Conservation (phyloP, 2,329 filamentous ascomycete genomes). For the Pyrenophora graminea region DNA sequence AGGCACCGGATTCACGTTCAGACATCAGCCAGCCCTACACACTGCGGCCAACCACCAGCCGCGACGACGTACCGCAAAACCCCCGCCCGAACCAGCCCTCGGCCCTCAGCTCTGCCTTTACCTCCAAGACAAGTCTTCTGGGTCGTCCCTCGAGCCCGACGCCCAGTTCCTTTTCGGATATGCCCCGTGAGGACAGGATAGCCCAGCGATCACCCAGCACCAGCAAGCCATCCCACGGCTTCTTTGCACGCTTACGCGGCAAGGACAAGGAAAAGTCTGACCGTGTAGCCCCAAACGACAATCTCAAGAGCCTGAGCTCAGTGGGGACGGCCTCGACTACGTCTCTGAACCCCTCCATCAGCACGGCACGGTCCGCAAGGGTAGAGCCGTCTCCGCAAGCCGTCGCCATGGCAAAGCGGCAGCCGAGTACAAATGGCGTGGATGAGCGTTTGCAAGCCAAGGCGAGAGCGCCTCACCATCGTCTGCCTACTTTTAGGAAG, state of each 20-base stretch:
- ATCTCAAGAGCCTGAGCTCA: constrained; percentile 45
- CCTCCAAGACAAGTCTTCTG: constrained; percentile 55
- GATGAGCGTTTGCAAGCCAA: constrained; percentile 29
- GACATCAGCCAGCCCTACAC: constrained; percentile 55
- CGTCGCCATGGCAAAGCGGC: constrained; percentile 31
- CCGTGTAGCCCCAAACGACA: constrained; percentile 38
- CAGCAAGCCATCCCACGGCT: constrained; percentile 54
- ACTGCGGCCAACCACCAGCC: constrained; percentile 71
- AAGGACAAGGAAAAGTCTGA: constrained; percentile 55
- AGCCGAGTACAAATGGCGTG: constrained; percentile 22
- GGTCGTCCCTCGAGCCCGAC: constrained; percentile 79
- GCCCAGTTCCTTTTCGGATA: constrained; percentile 70
- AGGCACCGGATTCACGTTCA: constrained; percentile 35
- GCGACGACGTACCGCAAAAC: constrained; percentile 70
- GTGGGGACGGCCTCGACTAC: constrained; percentile 42
- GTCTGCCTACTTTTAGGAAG: constrained; percentile 57
- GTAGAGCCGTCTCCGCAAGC: constrained; percentile 35
- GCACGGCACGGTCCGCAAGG: constrained; percentile 32
- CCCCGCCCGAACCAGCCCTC: constrained; percentile 49
- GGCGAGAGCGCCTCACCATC: constrained; percentile 43
- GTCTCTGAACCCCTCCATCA: constrained; percentile 45
- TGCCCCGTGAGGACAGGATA: constrained; percentile 51
- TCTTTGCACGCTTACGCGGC: constrained; percentile 60
- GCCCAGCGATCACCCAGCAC: constrained; percentile 62
- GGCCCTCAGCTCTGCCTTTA: constrained; percentile 54